These are phyloP conservation scores for Mycogone perniciosa DNA, from an alignment of 2,329 filamentous ascomycete genomes.

Conservation along the genomic window DNA sequence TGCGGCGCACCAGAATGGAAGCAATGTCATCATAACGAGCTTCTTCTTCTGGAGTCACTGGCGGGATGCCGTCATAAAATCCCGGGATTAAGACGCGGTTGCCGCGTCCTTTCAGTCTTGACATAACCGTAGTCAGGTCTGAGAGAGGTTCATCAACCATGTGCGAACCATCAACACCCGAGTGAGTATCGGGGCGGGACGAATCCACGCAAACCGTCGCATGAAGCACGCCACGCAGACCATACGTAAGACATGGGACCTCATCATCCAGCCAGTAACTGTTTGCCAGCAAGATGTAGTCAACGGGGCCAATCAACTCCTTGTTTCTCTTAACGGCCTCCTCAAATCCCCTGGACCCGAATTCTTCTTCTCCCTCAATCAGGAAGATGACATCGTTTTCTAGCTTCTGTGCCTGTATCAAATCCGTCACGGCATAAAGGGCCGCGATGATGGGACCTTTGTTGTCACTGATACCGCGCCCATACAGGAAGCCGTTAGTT, in stretches of 20 bases:
- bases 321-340: constrained; percentile 76
- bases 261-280: constrained; percentile 98
- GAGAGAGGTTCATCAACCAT: constrained; percentile 87
- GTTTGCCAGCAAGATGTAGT: constrained; percentile 93
- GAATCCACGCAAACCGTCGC: constrained; percentile 86
- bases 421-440: constrained; percentile 84
- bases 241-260: constrained; percentile 91
- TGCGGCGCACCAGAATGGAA: constrained; percentile 64
- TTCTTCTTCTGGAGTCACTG: constrained; percentile 68
- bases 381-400: constrained; percentile 87
- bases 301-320: constrained; percentile 76
- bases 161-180: constrained; percentile 90
- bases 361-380: constrained; percentile 96
- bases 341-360: constrained; percentile 84
- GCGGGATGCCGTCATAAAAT: constrained; percentile 81
- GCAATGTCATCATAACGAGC: constrained; percentile 80
- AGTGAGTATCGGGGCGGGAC: constrained; percentile 81
- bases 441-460: constrained; percentile 95
- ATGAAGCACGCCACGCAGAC: constrained; percentile 86
- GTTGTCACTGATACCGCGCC: constrained; percentile 94
- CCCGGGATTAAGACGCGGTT: constrained; percentile 79
- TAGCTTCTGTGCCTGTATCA: constrained; percentile 75
- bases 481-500: constrained; percentile 87
- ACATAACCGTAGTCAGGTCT: constrained; percentile 77
- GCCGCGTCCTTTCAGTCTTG: constrained; percentile 71